A percentile compares a stretch with the other conserved stretches of the same genome.
Conservation (phyloP, 2,329 filamentous ascomycete species). For the Exophiala mesophila region DNA sequence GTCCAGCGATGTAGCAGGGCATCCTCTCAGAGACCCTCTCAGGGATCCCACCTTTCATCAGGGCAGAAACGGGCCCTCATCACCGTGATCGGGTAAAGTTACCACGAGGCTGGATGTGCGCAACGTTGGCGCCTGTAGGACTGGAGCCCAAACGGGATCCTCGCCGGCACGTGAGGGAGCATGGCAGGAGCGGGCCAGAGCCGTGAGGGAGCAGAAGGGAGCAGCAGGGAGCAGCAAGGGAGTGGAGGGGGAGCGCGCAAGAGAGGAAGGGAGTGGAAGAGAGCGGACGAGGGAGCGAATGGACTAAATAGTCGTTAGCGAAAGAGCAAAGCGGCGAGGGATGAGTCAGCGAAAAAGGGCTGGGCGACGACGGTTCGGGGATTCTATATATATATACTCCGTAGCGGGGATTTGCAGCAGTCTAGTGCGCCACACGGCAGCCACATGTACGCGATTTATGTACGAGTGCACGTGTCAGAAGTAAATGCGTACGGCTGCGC, state of each 20-base stretch:
- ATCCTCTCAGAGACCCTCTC: slow-evolving; percentile 1
- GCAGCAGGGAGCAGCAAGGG: slow-evolving; percentile 8
- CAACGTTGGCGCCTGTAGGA: slow-evolving; percentile 10
- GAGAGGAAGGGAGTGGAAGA: slow-evolving; percentile 17
- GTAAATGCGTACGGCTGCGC: too few species aligned
- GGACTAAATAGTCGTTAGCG: slow-evolving; percentile 24
- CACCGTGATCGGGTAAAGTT: slow-evolving; percentile 9
- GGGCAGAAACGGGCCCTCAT: slow-evolving; percentile 12
- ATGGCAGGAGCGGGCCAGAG: slow-evolving; percentile 16
- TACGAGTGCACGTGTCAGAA: too few species aligned
- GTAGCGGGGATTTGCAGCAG: too few species aligned
- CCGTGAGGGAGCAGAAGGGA: background rate
- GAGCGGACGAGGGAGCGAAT: slow-evolving; percentile 21
- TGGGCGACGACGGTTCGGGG: background rate
- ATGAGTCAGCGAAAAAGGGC: slow-evolving; percentile 16
- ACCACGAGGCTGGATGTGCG: slow-evolving; percentile 4
- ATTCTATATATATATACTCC: slow-evolving; percentile 4
- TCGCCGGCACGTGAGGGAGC: slow-evolving; percentile 9
- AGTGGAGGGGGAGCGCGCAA: slow-evolving; percentile 19
- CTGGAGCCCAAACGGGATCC: slow-evolving; percentile 14
- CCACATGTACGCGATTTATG: too few species aligned
- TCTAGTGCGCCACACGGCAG: too few species aligned
- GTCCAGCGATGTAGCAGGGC: slow-evolving; percentile 6
- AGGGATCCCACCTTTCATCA: slow-evolving; percentile 12
- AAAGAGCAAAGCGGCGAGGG: slow-evolving; percentile 22